Percentiles rank a stretch among this genome's conserved stretches.
Evolutionary conservation across 2,329 filamentous ascomycete species (phyloP).

Genomic region (Pestalotiopsis sp.): DNA sequence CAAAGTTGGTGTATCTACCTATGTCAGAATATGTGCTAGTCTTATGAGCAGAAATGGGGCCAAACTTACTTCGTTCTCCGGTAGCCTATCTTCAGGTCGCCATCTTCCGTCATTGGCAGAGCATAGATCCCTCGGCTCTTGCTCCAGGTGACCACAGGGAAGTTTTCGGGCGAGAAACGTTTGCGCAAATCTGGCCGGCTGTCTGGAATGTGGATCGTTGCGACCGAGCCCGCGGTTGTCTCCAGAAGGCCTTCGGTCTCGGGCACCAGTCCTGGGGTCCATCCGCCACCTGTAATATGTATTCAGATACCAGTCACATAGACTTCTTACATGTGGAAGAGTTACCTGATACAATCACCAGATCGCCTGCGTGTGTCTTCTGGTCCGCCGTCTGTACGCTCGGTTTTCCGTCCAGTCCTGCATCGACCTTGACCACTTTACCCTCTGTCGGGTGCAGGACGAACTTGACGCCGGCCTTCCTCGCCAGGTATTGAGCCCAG

Average conservation of each 20-base stretch:
- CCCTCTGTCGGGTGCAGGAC: slow-evolving; percentile 36
- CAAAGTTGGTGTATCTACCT: slow-evolving; percentile 40
- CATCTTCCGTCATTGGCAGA: slow-evolving; percentile 45
- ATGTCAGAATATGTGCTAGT: background rate
- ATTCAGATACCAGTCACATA: background rate
- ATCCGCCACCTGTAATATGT: slow-evolving; percentile 25
- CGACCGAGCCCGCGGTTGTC: slow-evolving; percentile 49
- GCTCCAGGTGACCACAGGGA: slow-evolving; percentile 48
- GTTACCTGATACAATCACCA: slow-evolving; percentile 27
- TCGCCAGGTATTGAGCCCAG: slow-evolving; percentile 46
- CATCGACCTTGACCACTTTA: slow-evolving; percentile 31
- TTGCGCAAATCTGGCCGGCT: slow-evolving; percentile 35
- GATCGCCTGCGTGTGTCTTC: slow-evolving; percentile 12
- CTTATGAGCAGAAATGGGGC: background rate
- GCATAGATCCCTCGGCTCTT: slow-evolving; percentile 45
- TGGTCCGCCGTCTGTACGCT: slow-evolving; percentile 30
- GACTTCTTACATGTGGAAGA: background rate
- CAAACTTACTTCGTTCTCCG: slow-evolving; percentile 45
- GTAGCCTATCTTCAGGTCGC: slow-evolving; percentile 53
- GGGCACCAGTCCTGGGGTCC: slow-evolving; percentile 45
- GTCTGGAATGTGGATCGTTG: slow-evolving; percentile 45
- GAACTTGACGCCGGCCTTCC: slow-evolving; percentile 42
- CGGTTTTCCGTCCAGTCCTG: slow-evolving; percentile 24
- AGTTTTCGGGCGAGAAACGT: slow-evolving; percentile 43
- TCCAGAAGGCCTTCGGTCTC: slow-evolving; percentile 46